phyloP scores from a whole-genome alignment of 192 early-diverging fungal genomes.

The Gonapodya prolifera region DNA sequence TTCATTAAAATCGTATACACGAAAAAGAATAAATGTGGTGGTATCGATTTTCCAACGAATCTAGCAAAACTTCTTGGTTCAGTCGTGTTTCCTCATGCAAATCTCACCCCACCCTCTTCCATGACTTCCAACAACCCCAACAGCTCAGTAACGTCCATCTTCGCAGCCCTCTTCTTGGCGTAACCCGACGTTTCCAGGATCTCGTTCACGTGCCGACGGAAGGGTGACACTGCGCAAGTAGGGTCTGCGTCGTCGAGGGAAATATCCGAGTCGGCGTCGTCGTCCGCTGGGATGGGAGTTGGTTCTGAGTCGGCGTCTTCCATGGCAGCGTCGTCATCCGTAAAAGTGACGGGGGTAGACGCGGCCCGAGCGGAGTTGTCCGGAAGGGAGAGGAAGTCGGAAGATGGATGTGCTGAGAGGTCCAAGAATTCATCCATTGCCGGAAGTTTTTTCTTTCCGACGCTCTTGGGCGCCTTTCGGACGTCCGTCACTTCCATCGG shows the following conservation, averaged over 20 bases:
- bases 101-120: background rate
- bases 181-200: slow-evolving; percentile 59
- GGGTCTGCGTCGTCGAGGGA: background rate
- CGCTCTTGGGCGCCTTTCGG: background rate
- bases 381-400: background rate
- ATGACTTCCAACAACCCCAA: slow-evolving; percentile 19
- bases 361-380: background rate
- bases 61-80: too few species aligned
- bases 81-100: background rate
- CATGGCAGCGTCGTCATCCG: background rate
- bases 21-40: too few species aligned
- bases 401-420: background rate
- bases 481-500: background rate
- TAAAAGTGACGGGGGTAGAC: background rate
- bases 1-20: too few species aligned
- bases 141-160: slow-evolving; percentile 91
- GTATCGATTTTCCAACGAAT: too few species aligned
- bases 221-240: background rate
- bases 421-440: background rate
- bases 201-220: slow-evolving; percentile 31
- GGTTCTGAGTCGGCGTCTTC: background rate
- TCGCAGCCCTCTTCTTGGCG: slow-evolving; percentile 66
- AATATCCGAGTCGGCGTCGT: background rate
- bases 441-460: background rate
- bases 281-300: background rate